A percentile compares a stretch with the other conserved stretches of the same genome.
Evolutionary conservation across 176 grass and related monocot species (phyloP).

Genomic region (Bothriochloa decipiens): DNA sequence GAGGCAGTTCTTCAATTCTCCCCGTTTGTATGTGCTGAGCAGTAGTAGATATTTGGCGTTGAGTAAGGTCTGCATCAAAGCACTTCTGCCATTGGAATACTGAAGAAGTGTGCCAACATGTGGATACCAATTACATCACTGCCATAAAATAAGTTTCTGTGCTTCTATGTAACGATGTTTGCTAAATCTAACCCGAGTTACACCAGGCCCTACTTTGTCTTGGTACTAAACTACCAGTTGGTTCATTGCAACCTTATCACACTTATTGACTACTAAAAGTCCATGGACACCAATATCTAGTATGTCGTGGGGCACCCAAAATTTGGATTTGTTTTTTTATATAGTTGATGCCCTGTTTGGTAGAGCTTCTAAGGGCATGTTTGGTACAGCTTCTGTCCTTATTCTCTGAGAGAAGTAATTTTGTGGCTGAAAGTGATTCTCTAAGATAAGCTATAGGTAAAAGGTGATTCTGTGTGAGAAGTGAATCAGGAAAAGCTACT

Average conservation of each 20-base stretch:
- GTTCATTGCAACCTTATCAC: not conserved
- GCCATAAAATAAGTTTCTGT: not conserved
- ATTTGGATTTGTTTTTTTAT: not conserved
- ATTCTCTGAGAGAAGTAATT: not conserved
- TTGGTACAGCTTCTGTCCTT: not conserved
- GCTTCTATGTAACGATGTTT: not conserved
- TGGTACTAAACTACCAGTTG: conserved; percentile 4
- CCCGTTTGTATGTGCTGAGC: not conserved
- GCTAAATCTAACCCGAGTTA: not conserved
- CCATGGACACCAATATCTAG: not conserved
- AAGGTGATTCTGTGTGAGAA: not conserved
- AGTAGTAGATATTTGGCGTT: not conserved
- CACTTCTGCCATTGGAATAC: conserved; percentile 17
- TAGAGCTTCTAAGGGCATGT: not conserved
- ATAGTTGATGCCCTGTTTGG: not conserved
- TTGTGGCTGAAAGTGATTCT: not conserved
- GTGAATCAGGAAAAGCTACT: not conserved
- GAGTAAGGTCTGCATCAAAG: conserved; percentile 11
- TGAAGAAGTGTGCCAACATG: conserved; percentile 8
- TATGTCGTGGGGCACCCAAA: not conserved
- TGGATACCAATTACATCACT: not conserved
- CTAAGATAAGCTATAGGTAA: not conserved
- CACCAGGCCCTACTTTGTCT: not conserved
- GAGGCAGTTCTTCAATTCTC: not conserved
- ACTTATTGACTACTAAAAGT: not conserved